Evolutionary conservation across 352 stramenopile species (phyloP).

Genomic region (Globisporangium spiculum): DNA sequence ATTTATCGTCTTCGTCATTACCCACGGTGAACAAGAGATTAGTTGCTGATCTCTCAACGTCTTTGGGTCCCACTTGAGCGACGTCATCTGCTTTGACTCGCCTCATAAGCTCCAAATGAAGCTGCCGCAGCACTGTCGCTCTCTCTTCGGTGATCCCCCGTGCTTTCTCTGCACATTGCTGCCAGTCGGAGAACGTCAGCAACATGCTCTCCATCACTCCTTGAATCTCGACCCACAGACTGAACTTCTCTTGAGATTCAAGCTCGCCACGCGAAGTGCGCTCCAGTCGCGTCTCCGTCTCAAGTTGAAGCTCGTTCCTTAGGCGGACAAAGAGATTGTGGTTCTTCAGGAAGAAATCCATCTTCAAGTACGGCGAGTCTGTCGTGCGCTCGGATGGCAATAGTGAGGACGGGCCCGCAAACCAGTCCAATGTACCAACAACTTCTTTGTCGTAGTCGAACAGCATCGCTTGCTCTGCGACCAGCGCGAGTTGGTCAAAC

Average conservation of each 20-base stretch:
- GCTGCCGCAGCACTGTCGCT: background rate
- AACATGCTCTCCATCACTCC: conserved; percentile 9
- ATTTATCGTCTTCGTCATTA: background rate
- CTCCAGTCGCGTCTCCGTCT: conserved; percentile 26
- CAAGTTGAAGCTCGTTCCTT: conserved; percentile 29
- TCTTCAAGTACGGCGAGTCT: conserved; percentile 24
- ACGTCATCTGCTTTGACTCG: background rate
- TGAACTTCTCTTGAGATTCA: conserved; percentile 28
- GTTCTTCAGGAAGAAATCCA: conserved; percentile 38
- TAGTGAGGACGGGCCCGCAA: background rate
- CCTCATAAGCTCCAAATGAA: conserved; percentile 5
- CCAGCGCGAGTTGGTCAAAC: conserved; percentile 57
- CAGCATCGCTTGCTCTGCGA: conserved; percentile 24
- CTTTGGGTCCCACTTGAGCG: background rate
- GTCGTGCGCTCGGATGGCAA: background rate
- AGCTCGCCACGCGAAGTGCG: conserved; percentile 19
- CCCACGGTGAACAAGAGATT: background rate
- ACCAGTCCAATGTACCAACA: conserved; percentile 35
- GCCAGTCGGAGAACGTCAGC: conserved; percentile 4
- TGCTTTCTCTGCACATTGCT: background rate
- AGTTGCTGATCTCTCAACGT: background rate
- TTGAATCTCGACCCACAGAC: conserved; percentile 19
- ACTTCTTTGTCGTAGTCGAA: conserved; percentile 32
- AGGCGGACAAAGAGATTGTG: conserved; percentile 40
- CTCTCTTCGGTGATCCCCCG: conserved; percentile 4